phyloP scores from a whole-genome alignment of 371 early-diverging fungal genomes.

The Rhizopus microsporus region DNA sequence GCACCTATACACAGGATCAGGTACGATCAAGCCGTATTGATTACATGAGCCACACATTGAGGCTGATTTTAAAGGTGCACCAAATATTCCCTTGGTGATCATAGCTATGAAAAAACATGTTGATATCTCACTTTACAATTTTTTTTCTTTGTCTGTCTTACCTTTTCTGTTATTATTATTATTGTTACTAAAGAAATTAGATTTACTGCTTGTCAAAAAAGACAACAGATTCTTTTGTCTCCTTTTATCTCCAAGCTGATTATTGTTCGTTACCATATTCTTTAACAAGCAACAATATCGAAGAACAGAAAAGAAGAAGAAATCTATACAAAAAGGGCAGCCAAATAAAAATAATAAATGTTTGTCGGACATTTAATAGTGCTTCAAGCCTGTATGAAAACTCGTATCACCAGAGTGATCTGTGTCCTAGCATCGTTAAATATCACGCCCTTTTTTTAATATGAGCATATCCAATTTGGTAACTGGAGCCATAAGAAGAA shows the following conservation, averaged over 20 bases:
- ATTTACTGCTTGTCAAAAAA: slow-evolving; percentile 18
- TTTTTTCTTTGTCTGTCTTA: background rate
- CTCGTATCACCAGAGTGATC: background rate
- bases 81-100: slow-evolving; percentile 40
- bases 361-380: background rate
- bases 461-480: too few species aligned
- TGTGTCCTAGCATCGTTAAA: background rate
- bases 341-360: background rate
- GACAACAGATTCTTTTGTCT: slow-evolving; percentile 20
- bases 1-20: slow-evolving; percentile 43
- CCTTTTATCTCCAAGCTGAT: slow-evolving; percentile 10
- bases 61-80: slow-evolving; percentile 41
- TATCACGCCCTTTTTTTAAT: too few species aligned
- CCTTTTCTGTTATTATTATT: slow-evolving; percentile 17
- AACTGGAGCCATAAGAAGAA: too few species aligned
- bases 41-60: slow-evolving; percentile 35
- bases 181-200: slow-evolving; percentile 15
- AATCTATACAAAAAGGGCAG: background rate
- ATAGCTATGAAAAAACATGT: slow-evolving; percentile 4
- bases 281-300: background rate
- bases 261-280: slow-evolving; percentile 4
- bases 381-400: background rate
- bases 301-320: slow-evolving; percentile 2
- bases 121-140: background rate
- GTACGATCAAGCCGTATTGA: slow-evolving; percentile 29